phyloP scores from a whole-genome alignment of 345 rosid genomes.

The Heritiera littoralis region DNA sequence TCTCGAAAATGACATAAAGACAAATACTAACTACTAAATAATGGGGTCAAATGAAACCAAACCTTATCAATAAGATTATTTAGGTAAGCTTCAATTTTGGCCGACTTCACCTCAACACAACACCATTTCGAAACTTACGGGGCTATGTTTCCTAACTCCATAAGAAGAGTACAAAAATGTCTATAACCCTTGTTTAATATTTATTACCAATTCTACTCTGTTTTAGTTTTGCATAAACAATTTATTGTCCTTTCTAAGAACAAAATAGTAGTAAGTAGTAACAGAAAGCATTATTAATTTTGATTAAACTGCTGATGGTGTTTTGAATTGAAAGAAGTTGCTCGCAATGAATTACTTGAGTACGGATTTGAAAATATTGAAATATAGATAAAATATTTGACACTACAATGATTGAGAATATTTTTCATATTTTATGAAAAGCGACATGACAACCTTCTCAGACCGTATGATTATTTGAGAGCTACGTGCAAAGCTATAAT shows the following conservation, averaged over 20 bases:
- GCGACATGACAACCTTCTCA: too few relatives aligned
- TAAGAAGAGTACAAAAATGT: too few relatives aligned
- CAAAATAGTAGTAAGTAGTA: not conserved
- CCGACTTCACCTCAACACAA: not conserved
- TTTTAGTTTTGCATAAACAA: too few relatives aligned
- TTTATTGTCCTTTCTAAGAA: not conserved
- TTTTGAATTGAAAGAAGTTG: too few relatives aligned
- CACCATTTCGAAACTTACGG: conserved; percentile 18
- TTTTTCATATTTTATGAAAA: too few relatives aligned
- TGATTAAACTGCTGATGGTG: not conserved
- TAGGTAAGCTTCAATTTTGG: conserved; percentile 11
- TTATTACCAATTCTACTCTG: not conserved
- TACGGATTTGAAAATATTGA: too few relatives aligned
- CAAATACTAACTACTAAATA: not conserved
- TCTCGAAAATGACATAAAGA: not conserved
- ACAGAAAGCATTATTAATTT: not conserved
- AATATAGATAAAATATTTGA: too few relatives aligned
- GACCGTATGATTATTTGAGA: too few relatives aligned
- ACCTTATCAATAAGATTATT: not conserved
- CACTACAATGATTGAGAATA: too few relatives aligned
- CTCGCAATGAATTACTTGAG: too few relatives aligned
- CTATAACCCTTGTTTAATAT: not conserved
- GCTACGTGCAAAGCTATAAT: too few relatives aligned
- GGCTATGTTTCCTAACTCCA: not conserved
- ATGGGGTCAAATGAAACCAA: conserved; percentile 11